Evolutionary conservation across 306 rosid genomes (phyloP).

Genomic region (Gillenia trifoliata): DNA sequence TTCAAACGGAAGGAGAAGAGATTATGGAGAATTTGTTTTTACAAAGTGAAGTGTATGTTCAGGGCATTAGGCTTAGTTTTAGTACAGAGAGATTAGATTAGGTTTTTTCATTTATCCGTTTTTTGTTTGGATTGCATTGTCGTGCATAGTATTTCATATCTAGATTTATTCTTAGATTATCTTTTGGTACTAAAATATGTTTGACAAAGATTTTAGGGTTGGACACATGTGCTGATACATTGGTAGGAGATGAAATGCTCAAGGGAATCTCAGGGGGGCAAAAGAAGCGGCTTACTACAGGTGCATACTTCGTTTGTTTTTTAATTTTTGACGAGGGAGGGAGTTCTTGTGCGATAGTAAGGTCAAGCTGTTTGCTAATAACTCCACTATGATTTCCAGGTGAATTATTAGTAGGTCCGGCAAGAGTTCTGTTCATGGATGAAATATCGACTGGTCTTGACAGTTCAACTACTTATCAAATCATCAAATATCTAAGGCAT

Average conservation of each 20-base stretch:
- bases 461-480: slow-evolving; percentile 91
- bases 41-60: neutral
- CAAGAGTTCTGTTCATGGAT: slow-evolving; percentile 97
- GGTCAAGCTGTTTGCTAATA: slow-evolving; percentile 29
- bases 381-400: slow-evolving; percentile 50
- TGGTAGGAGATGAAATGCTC: slow-evolving; percentile 99
- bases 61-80: neutral
- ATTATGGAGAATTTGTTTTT: neutral
- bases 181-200: slow-evolving; percentile 49
- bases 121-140: neutral
- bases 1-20: neutral
- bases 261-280: slow-evolving; percentile 99
- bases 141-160: neutral
- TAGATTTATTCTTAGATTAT: neutral
- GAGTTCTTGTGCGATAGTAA: slow-evolving; percentile 11
- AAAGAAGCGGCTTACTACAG: slow-evolving; percentile 99
- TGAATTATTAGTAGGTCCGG: slow-evolving; percentile 90
- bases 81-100: neutral
- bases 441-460: slow-evolving; percentile 99
- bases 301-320: slow-evolving; percentile 28
- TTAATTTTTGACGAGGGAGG: neutral
- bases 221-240: slow-evolving; percentile 97
- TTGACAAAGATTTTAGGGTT: slow-evolving; percentile 96
- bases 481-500: slow-evolving; percentile 84
- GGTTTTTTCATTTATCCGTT: neutral